Evolutionary conservation across 495 filamentous ascomycete genomes (phyloP).

Genomic region (Physcia stellaris): DNA sequence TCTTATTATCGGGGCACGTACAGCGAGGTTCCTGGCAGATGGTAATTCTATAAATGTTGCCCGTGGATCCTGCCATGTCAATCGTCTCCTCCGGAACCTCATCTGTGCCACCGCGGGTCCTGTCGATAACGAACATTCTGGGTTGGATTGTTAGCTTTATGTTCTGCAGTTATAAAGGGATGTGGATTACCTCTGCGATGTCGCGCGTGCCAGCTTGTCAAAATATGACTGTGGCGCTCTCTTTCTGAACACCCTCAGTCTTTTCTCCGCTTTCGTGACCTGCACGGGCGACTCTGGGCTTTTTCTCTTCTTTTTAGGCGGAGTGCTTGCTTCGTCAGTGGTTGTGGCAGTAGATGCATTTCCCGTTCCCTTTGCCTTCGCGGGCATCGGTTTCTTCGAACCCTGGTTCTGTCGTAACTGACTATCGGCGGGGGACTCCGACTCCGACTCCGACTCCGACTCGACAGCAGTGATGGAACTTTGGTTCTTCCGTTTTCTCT

Average conservation of each 20-base stretch:
- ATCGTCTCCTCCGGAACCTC: constrained; percentile 39
- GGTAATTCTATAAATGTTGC: constrained; percentile 55
- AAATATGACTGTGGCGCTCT: constrained; percentile 27
- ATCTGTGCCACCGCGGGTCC: constrained; percentile 27
- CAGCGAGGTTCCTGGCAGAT: constrained; percentile 48
- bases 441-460: neutral
- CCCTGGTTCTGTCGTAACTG: neutral
- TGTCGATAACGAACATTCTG: constrained; percentile 46
- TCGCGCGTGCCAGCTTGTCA: constrained; percentile 28
- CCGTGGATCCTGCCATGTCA: constrained; percentile 59
- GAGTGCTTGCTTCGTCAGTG: neutral
- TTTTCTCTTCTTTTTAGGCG: neutral
- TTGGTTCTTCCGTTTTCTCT: too few relatives aligned
- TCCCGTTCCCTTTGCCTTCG: neutral
- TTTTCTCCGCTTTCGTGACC: constrained; percentile 22
- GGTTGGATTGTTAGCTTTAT: neutral
- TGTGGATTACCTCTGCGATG: constrained; percentile 26
- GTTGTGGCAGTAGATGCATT: neutral
- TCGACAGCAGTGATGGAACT: neutral
- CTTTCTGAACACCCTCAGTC: constrained; percentile 25
- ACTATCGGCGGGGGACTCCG: neutral
- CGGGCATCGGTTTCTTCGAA: neutral
- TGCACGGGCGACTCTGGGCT: neutral
- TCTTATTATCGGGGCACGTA: constrained; percentile 47
- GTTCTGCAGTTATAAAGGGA: neutral